phyloP scores from a whole-genome alignment of 2,329 filamentous ascomycete genomes.

The Penicillium digitatum region DNA sequence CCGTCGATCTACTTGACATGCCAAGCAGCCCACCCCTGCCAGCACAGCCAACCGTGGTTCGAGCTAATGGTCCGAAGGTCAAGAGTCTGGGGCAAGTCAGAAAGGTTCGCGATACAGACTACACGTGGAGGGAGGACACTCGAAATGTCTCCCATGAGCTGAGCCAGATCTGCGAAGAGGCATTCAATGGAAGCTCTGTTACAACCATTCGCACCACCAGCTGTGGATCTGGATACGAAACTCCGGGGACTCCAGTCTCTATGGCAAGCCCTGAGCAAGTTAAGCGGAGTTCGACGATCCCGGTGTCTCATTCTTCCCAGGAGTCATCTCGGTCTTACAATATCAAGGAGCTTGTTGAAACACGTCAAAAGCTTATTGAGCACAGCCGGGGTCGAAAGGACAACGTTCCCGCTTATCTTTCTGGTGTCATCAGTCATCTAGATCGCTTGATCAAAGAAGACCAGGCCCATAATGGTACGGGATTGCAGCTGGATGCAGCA shows the following conservation, averaged over 20 bases:
- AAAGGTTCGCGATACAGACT: slow-evolving; percentile 42
- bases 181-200: slow-evolving; percentile 69
- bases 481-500: slow-evolving; percentile 3
- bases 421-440: slow-evolving; percentile 58
- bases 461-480: slow-evolving; percentile 10
- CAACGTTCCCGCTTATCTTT: slow-evolving; percentile 50
- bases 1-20: slow-evolving; percentile 20
- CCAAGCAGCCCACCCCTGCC: slow-evolving; percentile 40
- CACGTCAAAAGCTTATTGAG: slow-evolving; percentile 54
- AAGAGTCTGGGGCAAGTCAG: slow-evolving; percentile 37
- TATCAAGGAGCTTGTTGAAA: slow-evolving; percentile 55
- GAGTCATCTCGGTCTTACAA: slow-evolving; percentile 52
- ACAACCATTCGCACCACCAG: slow-evolving; percentile 49
- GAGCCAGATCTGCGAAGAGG: slow-evolving; percentile 85
- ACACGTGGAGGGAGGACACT: slow-evolving; percentile 69
- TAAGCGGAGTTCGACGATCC: slow-evolving; percentile 20
- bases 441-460: slow-evolving; percentile 53
- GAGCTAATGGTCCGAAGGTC: slow-evolving; percentile 29
- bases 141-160: slow-evolving; percentile 79
- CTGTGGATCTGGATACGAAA: slow-evolving; percentile 45
- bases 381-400: slow-evolving; percentile 45
- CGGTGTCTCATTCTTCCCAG: slow-evolving; percentile 33
- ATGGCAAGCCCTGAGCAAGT: slow-evolving; percentile 30
- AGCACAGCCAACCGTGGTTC: slow-evolving; percentile 38
- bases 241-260: slow-evolving; percentile 49